Conservation (phyloP, 345 rosid species). For the Gossypium sturtianum region DNA sequence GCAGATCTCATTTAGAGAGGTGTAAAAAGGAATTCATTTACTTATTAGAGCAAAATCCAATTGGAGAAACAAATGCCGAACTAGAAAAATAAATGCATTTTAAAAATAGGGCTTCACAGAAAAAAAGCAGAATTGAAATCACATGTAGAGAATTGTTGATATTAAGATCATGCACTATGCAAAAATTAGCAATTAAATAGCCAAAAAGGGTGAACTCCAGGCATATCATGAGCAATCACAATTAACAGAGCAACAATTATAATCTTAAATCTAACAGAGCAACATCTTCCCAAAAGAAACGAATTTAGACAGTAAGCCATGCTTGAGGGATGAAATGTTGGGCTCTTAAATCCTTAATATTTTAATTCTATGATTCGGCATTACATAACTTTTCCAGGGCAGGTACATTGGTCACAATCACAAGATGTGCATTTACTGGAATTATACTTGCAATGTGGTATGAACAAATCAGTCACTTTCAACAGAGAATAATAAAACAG, state of each 20-base stretch:
- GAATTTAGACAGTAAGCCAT: not conserved
- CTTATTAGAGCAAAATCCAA: not conserved
- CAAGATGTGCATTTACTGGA: not conserved
- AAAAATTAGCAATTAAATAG: not conserved
- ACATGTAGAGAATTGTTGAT: not conserved
- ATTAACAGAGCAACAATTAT: not conserved
- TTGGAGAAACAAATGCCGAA: not conserved
- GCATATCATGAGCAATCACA: not conserved
- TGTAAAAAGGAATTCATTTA: not conserved
- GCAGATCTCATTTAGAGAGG: not conserved
- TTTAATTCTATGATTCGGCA: not conserved
- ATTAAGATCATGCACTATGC: not conserved
- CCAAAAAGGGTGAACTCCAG: not conserved
- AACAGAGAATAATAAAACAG: not conserved
- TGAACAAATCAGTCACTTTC: not conserved
- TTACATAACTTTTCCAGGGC: not conserved
- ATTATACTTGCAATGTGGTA: not conserved
- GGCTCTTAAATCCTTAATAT: not conserved
- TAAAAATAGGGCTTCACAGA: not conserved
- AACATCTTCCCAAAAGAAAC: not conserved
- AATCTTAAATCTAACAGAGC: not conserved
- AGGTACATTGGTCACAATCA: not conserved
- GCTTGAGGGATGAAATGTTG: not conserved
- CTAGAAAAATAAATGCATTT: not conserved
- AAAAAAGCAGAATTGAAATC: not conserved